Conservation (phyloP, 441 rosid genomes). For the Jatropha multifida region DNA sequence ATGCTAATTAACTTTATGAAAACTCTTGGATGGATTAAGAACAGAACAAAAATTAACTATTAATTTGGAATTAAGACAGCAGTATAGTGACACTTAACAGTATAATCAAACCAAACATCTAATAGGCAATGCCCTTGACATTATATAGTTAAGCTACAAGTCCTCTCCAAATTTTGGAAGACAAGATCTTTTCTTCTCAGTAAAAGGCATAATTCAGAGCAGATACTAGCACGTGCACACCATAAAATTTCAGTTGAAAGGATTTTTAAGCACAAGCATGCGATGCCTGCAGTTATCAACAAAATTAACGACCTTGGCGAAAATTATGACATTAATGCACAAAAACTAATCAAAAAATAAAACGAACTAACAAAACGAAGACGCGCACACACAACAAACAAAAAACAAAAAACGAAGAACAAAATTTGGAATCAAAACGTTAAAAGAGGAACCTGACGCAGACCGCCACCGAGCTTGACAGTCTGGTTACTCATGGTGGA, state of each 20-base stretch:
- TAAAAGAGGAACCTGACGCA: constrained; percentile 52
- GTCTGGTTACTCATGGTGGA: constrained; percentile 65
- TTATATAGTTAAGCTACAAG: background rate
- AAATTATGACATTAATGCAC: background rate
- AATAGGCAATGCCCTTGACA: background rate
- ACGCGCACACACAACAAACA: background rate
- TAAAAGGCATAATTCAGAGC: background rate
- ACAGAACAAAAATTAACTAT: background rate
- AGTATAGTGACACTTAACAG: background rate
- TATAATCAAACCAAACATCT: background rate
- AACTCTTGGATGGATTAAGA: constrained; percentile 7
- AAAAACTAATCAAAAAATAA: background rate
- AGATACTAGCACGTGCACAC: background rate
- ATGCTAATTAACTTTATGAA: background rate
- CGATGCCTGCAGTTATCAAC: background rate
- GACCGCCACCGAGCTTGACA: constrained; percentile 83
- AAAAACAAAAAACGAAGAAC: too few species aligned
- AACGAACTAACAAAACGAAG: background rate
- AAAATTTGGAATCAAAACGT: background rate
- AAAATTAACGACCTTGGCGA: background rate
- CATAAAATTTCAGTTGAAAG: background rate
- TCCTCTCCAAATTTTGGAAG: background rate
- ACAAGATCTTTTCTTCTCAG: background rate
- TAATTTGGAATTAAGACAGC: background rate
- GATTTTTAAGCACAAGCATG: background rate